These are phyloP conservation scores for Apium graveolens DNA, from an alignment of 129 eudicot species.

Conservation along the genomic window DNA sequence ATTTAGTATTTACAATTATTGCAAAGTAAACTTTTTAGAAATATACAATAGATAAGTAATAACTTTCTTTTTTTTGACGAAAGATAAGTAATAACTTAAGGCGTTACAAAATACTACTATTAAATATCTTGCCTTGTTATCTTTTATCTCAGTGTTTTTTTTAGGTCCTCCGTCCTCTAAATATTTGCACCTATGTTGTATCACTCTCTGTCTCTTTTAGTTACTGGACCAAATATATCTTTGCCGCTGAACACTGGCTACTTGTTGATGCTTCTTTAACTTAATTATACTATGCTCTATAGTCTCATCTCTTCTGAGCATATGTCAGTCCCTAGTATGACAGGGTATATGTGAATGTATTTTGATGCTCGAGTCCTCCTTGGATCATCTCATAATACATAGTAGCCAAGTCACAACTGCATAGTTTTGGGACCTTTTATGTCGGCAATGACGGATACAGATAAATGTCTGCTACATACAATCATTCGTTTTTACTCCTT, in stretches of 20 bases:
- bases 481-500: background rate
- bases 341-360: background rate
- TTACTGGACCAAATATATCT: background rate
- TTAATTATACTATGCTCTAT: background rate
- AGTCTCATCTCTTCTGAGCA: background rate
- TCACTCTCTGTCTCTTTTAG: background rate
- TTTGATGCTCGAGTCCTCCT: background rate
- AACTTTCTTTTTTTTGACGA: too few relatives aligned
- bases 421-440: background rate
- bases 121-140: background rate
- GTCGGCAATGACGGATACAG: background rate
- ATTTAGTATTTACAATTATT: background rate
- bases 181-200: background rate
- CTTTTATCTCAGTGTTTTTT: slow-evolving; percentile 22
- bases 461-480: background rate
- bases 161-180: slow-evolving; percentile 13
- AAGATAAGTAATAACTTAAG: too few relatives aligned
- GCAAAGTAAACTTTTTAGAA: background rate
- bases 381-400: background rate
- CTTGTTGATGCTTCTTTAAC: background rate
- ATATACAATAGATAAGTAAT: background rate
- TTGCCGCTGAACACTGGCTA: background rate
- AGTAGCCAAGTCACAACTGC: background rate
- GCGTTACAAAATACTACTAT: too few relatives aligned
- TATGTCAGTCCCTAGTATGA: background rate